Evolutionary conservation across 495 filamentous ascomycete species (phyloP).

Genomic region (Neurospora intermedia): DNA sequence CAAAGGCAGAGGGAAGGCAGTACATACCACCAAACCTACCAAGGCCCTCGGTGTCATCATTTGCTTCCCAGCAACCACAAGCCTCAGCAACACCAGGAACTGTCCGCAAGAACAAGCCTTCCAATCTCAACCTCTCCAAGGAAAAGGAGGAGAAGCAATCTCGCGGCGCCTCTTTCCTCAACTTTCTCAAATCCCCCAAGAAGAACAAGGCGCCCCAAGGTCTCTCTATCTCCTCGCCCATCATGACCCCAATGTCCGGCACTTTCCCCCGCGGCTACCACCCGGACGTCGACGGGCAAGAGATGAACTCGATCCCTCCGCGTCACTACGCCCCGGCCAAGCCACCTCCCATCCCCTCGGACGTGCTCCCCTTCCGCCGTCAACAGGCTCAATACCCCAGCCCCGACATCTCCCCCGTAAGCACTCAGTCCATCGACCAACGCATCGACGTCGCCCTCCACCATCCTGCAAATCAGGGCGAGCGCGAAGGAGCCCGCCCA

Average conservation of each 20-base stretch:
- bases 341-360: constrained; percentile 33
- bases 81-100: constrained; percentile 13
- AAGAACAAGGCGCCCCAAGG: constrained; percentile 29
- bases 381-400: constrained; percentile 26
- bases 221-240: constrained; percentile 44
- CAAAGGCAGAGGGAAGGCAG: constrained; percentile 37
- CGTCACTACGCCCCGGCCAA: constrained; percentile 35
- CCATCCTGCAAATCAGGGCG: constrained; percentile 7
- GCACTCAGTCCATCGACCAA: constrained; percentile 37
- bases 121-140: constrained; percentile 31
- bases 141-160: constrained; percentile 33
- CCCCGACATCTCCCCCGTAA: constrained; percentile 38
- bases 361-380: constrained; percentile 32
- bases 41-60: constrained; percentile 19
- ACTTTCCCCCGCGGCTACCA: constrained; percentile 33
- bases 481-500: neutral
- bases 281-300: constrained; percentile 24
- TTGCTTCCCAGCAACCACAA: constrained; percentile 18
- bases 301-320: constrained; percentile 42
- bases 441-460: constrained; percentile 29
- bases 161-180: constrained; percentile 39
- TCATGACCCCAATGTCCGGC: constrained; percentile 43
- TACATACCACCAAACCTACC: constrained; percentile 28
- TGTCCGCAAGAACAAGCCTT: constrained; percentile 33
- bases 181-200: constrained; percentile 40